These are phyloP conservation scores for Phycomyces blakesleeanus DNA, from an alignment of 192 early-diverging fungal species.

Conservation along the genomic window DNA sequence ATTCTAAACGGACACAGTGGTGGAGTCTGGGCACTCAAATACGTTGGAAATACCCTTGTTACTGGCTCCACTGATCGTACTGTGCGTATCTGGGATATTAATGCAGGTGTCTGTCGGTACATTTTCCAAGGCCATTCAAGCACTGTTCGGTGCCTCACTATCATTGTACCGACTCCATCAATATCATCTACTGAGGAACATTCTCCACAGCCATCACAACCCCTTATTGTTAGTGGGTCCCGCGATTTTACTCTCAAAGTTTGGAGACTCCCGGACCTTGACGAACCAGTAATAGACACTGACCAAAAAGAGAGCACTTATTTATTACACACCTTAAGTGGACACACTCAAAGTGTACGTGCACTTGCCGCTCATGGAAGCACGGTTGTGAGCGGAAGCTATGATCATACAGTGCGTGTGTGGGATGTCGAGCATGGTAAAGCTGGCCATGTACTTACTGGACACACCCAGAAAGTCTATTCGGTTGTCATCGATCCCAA, in stretches of 20 bases:
- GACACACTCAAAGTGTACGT: constrained; percentile 87
- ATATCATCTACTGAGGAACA: not conserved
- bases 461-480: constrained; percentile 95
- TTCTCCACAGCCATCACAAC: constrained; percentile 55
- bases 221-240: constrained; percentile 91
- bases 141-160: constrained; percentile 91
- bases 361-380: constrained; percentile 89
- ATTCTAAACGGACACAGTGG: constrained; percentile 86
- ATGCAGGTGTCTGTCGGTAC: constrained; percentile 84
- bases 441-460: constrained; percentile 65
- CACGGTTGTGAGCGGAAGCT: constrained; percentile 85
- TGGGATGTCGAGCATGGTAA: constrained; percentile 84
- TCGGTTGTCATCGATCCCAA: constrained; percentile 86
- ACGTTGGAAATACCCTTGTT: constrained; percentile 83
- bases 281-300: not conserved
- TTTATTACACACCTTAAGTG: constrained; percentile 72
- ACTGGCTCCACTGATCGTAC: constrained; percentile 94
- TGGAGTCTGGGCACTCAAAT: constrained; percentile 97
- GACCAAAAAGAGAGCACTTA: constrained; percentile 61
- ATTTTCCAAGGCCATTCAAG: constrained; percentile 91
- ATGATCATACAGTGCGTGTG: constrained; percentile 85
- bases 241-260: constrained; percentile 92
- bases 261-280: constrained; percentile 74
- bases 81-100: constrained; percentile 96
- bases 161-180: constrained; percentile 69